Conservation (phyloP, 305 asterid species). For the Solanum hybrid region DNA sequence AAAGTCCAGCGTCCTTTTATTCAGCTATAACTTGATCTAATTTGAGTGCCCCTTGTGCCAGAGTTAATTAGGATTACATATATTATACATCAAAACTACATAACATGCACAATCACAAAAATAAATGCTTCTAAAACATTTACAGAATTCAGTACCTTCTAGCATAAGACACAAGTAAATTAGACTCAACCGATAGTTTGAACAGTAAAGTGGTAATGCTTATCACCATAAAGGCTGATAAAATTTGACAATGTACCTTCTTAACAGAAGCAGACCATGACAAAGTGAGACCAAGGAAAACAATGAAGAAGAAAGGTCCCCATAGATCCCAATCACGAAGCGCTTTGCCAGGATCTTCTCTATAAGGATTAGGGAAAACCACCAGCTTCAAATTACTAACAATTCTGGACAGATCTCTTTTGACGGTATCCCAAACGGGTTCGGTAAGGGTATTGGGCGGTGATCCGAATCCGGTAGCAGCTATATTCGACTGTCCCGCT, state of each 20-base stretch:
- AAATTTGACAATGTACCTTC: constrained; percentile 35
- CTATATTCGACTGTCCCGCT: constrained; percentile 13
- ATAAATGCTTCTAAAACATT: neutral
- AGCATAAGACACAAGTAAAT: neutral
- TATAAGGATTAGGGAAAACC: constrained; percentile 81
- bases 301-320: constrained; percentile 96
- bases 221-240: neutral
- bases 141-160: neutral
- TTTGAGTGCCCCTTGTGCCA: neutral
- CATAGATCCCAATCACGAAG: constrained; percentile 95
- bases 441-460: constrained; percentile 73
- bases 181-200: neutral
- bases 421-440: constrained; percentile 90
- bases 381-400: constrained; percentile 86
- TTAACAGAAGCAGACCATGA: constrained; percentile 96
- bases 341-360: constrained; percentile 99
- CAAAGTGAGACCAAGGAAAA: constrained; percentile 80
- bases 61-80: neutral
- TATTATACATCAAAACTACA: neutral
- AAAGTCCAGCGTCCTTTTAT: neutral
- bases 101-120: neutral
- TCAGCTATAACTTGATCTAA: neutral
- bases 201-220: neutral
- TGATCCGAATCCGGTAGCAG: constrained; percentile 59
- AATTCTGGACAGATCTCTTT: constrained; percentile 83